Conservation (phyloP, 306 rosid species). For the Vigna angularis region DNA sequence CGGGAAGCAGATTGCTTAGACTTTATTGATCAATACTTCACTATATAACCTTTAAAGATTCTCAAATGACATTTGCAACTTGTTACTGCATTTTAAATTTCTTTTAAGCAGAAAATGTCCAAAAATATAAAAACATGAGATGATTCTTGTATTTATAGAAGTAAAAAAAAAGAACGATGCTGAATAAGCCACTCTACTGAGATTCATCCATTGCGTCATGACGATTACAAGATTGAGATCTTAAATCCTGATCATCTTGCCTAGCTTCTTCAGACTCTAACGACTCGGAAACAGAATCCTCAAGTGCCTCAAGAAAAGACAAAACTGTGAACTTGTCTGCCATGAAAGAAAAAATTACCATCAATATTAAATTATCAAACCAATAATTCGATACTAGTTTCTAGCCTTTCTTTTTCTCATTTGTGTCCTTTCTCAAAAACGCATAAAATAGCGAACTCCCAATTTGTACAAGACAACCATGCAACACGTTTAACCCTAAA, state of each 20-base stretch:
- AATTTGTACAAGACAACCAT: background rate
- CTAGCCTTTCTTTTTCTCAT: background rate
- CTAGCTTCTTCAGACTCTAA: conserved; percentile 57
- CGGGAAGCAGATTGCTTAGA: background rate
- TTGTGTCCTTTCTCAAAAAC: background rate
- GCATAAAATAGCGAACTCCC: background rate
- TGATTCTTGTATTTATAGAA: conserved; percentile 27
- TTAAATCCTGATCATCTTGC: conserved; percentile 73
- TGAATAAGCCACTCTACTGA: conserved; percentile 48
- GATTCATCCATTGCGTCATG: conserved; percentile 84
- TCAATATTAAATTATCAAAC: conserved; percentile 18
- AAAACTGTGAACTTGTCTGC: conserved; percentile 91
- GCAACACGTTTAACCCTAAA: background rate
- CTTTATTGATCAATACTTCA: conserved; percentile 31
- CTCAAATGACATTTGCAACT: background rate
- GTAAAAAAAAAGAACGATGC: conserved; percentile 14
- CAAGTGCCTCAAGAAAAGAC: conserved; percentile 95
- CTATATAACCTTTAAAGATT: conserved; percentile 35
- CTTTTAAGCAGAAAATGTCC: conserved; percentile 38
- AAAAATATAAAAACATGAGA: background rate
- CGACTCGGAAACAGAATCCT: conserved; percentile 74
- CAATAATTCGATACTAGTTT: conserved; percentile 24
- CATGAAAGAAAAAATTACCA: conserved; percentile 26
- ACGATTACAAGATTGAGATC: conserved; percentile 74
- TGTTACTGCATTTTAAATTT: conserved; percentile 30